A percentile compares a stretch with the other conserved stretches of the same genome.
These are phyloP conservation scores for Pulveroboletus sp. DNA, from an alignment of 768 basidiomycete genomes.

Conservation along the genomic window DNA sequence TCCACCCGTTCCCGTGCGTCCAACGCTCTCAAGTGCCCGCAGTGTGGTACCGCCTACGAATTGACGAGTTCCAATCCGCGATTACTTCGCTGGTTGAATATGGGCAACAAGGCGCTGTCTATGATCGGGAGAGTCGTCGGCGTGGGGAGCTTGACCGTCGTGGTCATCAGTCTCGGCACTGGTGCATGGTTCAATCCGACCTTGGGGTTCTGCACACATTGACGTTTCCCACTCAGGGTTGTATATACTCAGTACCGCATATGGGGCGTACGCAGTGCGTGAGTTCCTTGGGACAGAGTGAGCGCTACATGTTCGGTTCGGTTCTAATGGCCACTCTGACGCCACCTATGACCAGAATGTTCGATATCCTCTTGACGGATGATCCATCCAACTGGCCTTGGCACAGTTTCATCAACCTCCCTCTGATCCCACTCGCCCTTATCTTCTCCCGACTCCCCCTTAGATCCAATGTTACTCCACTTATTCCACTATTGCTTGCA, in stretches of 20 bases:
- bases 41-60: slow-evolving; percentile 64
- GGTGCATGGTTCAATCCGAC: slow-evolving; percentile 39
- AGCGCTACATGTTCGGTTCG: slow-evolving; percentile 12
- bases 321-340: neutral
- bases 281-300: slow-evolving; percentile 69
- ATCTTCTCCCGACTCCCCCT: slow-evolving; percentile 54
- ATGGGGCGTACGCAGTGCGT: slow-evolving; percentile 67
- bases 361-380: slow-evolving; percentile 56
- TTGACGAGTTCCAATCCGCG: slow-evolving; percentile 60
- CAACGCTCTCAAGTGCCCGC: slow-evolving; percentile 77
- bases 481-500: slow-evolving; percentile 22
- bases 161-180: slow-evolving; percentile 53
- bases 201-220: neutral
- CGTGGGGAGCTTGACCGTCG: slow-evolving; percentile 43
- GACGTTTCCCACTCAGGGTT: slow-evolving; percentile 32
- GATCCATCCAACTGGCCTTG: slow-evolving; percentile 73
- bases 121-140: slow-evolving; percentile 50
- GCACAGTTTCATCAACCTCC: slow-evolving; percentile 71
- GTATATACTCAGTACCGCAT: slow-evolving; percentile 52
- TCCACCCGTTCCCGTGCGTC: slow-evolving; percentile 44
- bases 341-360: slow-evolving; percentile 42
- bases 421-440: slow-evolving; percentile 63
- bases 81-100: slow-evolving; percentile 46
- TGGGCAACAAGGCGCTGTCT: slow-evolving; percentile 47
- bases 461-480: slow-evolving; percentile 23